Evolutionary conservation across 2,329 filamentous ascomycete species (phyloP).

Genomic region (Teratosphaeria zuluensis): DNA sequence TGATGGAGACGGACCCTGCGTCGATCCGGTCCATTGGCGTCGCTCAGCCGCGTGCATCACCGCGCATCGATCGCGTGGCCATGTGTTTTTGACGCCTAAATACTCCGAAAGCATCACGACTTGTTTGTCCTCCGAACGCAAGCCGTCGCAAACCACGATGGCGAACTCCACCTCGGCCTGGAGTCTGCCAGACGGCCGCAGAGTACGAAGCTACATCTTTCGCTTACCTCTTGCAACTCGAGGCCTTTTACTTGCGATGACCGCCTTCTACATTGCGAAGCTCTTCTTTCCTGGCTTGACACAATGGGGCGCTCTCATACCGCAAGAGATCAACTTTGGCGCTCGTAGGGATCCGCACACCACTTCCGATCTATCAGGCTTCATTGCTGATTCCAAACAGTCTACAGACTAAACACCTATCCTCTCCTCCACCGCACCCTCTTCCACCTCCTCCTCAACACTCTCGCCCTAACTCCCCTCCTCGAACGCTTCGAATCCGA

Average conservation of each 20-base stretch:
- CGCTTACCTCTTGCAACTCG: conserved; percentile 85
- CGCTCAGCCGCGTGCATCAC: not conserved
- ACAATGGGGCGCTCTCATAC: conserved; percentile 70
- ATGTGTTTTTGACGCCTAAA: not conserved
- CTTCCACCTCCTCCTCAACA: conserved; percentile 71
- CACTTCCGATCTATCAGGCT: not conserved
- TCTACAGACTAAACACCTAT: conserved; percentile 88
- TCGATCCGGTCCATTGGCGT: too few species aligned
- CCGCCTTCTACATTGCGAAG: conserved; percentile 59
- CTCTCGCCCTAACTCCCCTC: conserved; percentile 72
- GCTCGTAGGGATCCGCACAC: conserved; percentile 47
- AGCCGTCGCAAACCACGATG: conserved; percentile 22
- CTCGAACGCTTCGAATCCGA: conserved; percentile 90
- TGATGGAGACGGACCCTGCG: not conserved
- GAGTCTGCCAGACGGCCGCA: conserved; percentile 57
- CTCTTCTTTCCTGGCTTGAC: conserved; percentile 63
- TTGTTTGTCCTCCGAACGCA: not conserved
- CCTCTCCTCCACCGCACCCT: conserved; percentile 76
- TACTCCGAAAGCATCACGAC: not conserved
- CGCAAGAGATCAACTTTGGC: conserved; percentile 60
- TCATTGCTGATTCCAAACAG: conserved; percentile 37
- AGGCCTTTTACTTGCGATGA: conserved; percentile 54
- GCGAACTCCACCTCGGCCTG: conserved; percentile 32
- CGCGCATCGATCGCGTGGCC: not conserved
- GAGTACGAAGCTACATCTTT: conserved; percentile 70